phyloP scores from a whole-genome alignment of 1,139 yeast genomes.

The Pichia sp. region DNA sequence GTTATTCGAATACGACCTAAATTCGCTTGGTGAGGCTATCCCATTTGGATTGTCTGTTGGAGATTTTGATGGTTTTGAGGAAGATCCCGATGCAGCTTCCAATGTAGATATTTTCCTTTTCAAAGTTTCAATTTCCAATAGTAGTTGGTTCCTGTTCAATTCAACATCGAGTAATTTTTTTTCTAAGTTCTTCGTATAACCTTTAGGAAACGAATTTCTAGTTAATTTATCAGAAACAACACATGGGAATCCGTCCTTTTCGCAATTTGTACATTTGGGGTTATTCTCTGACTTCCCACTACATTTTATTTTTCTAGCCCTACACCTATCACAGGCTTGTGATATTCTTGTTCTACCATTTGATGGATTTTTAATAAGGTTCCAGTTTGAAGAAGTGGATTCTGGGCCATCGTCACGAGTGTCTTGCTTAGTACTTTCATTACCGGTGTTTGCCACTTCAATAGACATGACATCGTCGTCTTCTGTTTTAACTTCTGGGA shows the following conservation, averaged over 20 bases:
- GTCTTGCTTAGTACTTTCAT: background rate
- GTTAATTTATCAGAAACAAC: constrained; percentile 66
- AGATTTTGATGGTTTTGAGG: background rate
- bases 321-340: constrained; percentile 77
- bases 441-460: no score
- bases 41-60: background rate
- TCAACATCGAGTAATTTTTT: constrained; percentile 53
- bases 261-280: constrained; percentile 61
- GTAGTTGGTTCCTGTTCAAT: constrained; percentile 42
- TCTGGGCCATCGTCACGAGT: background rate
- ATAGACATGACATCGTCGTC: background rate
- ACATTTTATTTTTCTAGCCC: constrained; percentile 70
- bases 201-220: constrained; percentile 67
- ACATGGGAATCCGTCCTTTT: constrained; percentile 58
- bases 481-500: background rate
- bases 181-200: constrained; percentile 70
- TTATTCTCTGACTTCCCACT: constrained; percentile 46
- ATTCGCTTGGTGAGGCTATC: background rate
- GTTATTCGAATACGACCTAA: background rate
- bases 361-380: constrained; percentile 29
- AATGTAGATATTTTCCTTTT: constrained; percentile 10
- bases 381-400: constrained; percentile 19
- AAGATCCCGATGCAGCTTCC: no score
- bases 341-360: constrained; percentile 44
- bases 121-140: constrained; percentile 25